Percentiles rank a stretch among this genome's conserved stretches.
Conservation (phyloP, 768 basidiomycete species). For the Infundibulicybe gibba region DNA sequence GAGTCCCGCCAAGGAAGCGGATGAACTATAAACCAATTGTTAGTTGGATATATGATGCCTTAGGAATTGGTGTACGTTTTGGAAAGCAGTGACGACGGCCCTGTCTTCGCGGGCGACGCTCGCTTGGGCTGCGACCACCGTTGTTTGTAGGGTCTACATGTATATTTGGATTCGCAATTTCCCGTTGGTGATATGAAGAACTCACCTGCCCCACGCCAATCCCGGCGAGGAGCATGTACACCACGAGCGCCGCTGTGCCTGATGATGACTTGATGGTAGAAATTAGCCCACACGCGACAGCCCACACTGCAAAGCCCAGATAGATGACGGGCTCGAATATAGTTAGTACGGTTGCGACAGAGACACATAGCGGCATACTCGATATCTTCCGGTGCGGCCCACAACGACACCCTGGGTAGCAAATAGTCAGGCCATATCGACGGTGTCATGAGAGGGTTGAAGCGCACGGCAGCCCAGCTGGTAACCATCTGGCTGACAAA, state of each 20-base stretch:
- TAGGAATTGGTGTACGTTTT: constrained; percentile 41
- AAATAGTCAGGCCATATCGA: neutral
- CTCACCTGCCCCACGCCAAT: constrained; percentile 57
- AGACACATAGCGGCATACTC: constrained; percentile 25
- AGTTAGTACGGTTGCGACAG: neutral
- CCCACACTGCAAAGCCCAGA: no score
- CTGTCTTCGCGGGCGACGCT: no score
- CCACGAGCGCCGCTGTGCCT: no score
- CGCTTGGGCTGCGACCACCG: no score
- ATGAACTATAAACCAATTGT: constrained; percentile 42
- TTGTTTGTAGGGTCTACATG: no score
- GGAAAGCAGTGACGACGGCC: constrained; percentile 70
- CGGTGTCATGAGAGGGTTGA: neutral
- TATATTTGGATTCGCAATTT: neutral
- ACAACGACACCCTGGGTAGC: no score
- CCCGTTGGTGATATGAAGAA: constrained; percentile 5
- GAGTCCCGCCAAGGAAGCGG: constrained; percentile 65
- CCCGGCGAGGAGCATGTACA: no score
- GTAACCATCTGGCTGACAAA: no score
- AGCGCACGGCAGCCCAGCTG: constrained; percentile 49
- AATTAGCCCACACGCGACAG: no score
- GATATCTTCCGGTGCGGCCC: constrained; percentile 66
- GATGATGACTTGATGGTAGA: no score
- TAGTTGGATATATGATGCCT: neutral
- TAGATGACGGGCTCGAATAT: constrained; percentile 48